Percentiles rank a stretch among this genome's conserved stretches.
These are phyloP conservation scores for Sarocladium brachiariae DNA, from an alignment of 2,329 filamentous ascomycete species.

Conservation along the genomic window DNA sequence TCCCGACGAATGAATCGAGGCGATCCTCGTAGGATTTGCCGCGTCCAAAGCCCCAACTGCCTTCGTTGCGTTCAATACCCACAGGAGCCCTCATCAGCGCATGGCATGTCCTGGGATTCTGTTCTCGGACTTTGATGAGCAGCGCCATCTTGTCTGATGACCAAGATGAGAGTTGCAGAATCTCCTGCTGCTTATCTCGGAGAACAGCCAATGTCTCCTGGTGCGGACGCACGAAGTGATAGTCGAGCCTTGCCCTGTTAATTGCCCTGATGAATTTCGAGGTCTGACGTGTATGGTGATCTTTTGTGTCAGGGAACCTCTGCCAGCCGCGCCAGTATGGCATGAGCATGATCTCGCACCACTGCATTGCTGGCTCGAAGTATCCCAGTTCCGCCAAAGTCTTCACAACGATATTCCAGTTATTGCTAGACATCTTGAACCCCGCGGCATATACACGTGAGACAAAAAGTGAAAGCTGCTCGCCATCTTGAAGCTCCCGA, in stretches of 20 bases:
- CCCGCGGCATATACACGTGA: slow-evolving; percentile 54
- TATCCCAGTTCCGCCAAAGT: slow-evolving; percentile 54
- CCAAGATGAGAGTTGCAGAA: slow-evolving; percentile 42
- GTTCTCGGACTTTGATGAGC: slow-evolving; percentile 29
- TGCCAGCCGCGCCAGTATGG: slow-evolving; percentile 70
- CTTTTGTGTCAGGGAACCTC: slow-evolving; percentile 19
- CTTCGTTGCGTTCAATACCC: slow-evolving; percentile 8
- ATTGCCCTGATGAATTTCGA: background rate
- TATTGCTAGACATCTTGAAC: slow-evolving; percentile 66
- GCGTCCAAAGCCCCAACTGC: slow-evolving; percentile 15
- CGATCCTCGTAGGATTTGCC: slow-evolving; percentile 18
- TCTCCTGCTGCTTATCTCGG: slow-evolving; percentile 41
- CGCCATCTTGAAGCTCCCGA: slow-evolving; percentile 31
- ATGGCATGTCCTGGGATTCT: slow-evolving; percentile 33
- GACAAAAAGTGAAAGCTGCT: slow-evolving; percentile 44
- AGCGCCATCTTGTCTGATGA: slow-evolving; percentile 36
- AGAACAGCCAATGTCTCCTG: slow-evolving; percentile 38
- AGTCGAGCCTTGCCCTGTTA: slow-evolving; percentile 27
- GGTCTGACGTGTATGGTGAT: slow-evolving; percentile 21
- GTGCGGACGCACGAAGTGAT: slow-evolving; percentile 26
- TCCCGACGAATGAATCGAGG: slow-evolving; percentile 17
- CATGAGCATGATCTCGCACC: slow-evolving; percentile 76
- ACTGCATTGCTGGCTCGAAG: slow-evolving; percentile 59
- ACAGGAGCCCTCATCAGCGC: slow-evolving; percentile 28
- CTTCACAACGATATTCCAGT: slow-evolving; percentile 76